A percentile compares a stretch with the other conserved stretches of the same genome.
Conservation (phyloP, 495 filamentous ascomycete species). For the Penicillium canescens region DNA sequence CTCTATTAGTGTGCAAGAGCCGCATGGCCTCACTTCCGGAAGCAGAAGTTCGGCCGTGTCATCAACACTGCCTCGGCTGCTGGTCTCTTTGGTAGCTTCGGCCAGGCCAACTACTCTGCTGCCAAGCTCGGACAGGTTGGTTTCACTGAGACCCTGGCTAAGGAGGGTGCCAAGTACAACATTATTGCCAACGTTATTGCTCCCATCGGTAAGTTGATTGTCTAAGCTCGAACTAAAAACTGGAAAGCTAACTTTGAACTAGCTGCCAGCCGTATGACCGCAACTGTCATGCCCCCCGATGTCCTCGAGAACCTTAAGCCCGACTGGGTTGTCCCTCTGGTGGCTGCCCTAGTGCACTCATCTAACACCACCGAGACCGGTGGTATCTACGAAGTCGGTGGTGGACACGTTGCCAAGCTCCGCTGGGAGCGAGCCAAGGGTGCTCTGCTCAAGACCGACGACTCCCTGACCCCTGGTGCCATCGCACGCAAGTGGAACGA, state of each 20-base stretch:
- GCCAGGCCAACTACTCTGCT: slow-evolving; percentile 96
- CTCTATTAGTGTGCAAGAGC: slow-evolving; percentile 74
- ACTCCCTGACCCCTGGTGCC: slow-evolving; percentile 82
- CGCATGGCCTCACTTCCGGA: slow-evolving; percentile 96
- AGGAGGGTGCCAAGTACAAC: slow-evolving; percentile 98
- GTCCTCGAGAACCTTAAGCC: slow-evolving; percentile 86
- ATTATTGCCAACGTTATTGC: slow-evolving; percentile 95
- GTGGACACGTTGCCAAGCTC: slow-evolving; percentile 89
- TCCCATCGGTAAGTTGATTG: slow-evolving; percentile 63
- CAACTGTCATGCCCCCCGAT: slow-evolving; percentile 96
- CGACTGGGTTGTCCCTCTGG: slow-evolving; percentile 93
- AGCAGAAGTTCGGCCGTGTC: slow-evolving; percentile 95
- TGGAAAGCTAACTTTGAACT: slow-evolving; percentile 7
- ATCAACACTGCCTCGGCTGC: slow-evolving; percentile 97
- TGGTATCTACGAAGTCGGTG: slow-evolving; percentile 90
- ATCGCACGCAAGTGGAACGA: slow-evolving; percentile 86
- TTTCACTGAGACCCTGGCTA: slow-evolving; percentile 97
- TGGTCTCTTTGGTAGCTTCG: slow-evolving; percentile 93
- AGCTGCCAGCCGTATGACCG: slow-evolving; percentile 95
- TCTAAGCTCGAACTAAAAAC: background rate
- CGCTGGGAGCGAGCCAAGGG: slow-evolving; percentile 95
- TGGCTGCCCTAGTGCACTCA: slow-evolving; percentile 86
- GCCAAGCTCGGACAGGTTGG: slow-evolving; percentile 96
- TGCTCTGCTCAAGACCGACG: slow-evolving; percentile 86
- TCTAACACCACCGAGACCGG: slow-evolving; percentile 85